Base-by-base conservation (phyloP, 306 rosid species). In the Delonix regia region DNA sequence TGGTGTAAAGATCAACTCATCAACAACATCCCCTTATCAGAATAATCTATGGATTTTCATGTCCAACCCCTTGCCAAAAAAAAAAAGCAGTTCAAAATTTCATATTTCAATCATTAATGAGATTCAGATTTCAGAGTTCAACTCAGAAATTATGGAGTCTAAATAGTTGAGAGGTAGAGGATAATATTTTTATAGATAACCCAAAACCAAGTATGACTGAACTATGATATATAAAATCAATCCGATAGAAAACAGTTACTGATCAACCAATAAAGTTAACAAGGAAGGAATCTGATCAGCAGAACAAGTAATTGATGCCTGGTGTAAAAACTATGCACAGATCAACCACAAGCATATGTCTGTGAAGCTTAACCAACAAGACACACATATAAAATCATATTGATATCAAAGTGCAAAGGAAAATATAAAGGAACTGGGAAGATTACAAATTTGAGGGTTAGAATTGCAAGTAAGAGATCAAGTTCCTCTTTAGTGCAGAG, bases 191-290 rank as follows among this genome's bases (percentile, higher is more conserved):
- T 70, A 48, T n/a, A 24, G 39, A 42, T 56, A 68, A 28, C 22
- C 34, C 33, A 34, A 18, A 16, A 47, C 41, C 41, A 19, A 18
- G n/a, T 15, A 48, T 9, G 25, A 16, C 28, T 12, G 19, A 41
- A 66, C 71, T 60, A 47, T 71, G 79, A 53, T 44, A 12, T 18
- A 24, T 56, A 30, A 57, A 48, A 55, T 64, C 47, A 34, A 63
- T 41, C 36, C 39, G 10, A 25, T 4, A 48, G 28, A 70, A 53
- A 25, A 8, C 8, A 2, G 9, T 25, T 14, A 69, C 16, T 27
- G 7, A 3, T 16, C 3, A 3, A 22, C 9, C 24, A 68, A 68
- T 39, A 13, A 24, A 9, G 59, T 18, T 27, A 65, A 39, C 13
- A 65, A 41, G 19, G 12, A 1, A 10, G 22, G 52, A 66, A 19